These are phyloP conservation scores for Bolboschoenoplectus hybrid DNA, from an alignment of 202 grass and related monocot genomes.

Conservation along the genomic window DNA sequence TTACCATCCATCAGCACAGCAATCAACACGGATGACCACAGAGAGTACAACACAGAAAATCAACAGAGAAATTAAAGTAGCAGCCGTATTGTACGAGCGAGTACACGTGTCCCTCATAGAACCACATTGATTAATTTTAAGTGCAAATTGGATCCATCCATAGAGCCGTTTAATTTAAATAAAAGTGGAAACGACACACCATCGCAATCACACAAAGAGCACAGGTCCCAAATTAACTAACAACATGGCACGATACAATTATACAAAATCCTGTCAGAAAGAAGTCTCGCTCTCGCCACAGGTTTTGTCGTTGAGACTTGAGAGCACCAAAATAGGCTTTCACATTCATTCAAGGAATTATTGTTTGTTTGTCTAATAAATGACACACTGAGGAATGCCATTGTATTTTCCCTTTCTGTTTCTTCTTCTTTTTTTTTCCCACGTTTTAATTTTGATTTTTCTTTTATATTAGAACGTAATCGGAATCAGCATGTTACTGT, in stretches of 20 bases:
- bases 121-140: background rate
- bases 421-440: no score
- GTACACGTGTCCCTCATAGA: background rate
- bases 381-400: no score
- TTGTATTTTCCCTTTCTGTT: background rate
- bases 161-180: background rate
- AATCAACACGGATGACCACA: background rate
- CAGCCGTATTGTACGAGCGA: background rate
- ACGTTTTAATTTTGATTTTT: no score
- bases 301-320: background rate
- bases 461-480: no score
- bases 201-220: conserved; percentile 3
- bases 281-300: background rate
- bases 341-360: conserved; percentile 9
- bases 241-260: background rate
- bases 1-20: no score
- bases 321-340: background rate
- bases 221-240: background rate
- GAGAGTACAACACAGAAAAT: background rate
- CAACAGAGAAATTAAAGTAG: background rate
- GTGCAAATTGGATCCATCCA: background rate
- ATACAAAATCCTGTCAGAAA: conserved; percentile 13
- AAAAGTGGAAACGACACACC: background rate
- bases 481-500: no score
- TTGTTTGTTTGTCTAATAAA: conserved; percentile 5